Evolutionary conservation across 2,329 filamentous ascomycete genomes (phyloP), one percentile per base, ranked within the genome.

Genomic region (Fusarium sp.): DNA sequence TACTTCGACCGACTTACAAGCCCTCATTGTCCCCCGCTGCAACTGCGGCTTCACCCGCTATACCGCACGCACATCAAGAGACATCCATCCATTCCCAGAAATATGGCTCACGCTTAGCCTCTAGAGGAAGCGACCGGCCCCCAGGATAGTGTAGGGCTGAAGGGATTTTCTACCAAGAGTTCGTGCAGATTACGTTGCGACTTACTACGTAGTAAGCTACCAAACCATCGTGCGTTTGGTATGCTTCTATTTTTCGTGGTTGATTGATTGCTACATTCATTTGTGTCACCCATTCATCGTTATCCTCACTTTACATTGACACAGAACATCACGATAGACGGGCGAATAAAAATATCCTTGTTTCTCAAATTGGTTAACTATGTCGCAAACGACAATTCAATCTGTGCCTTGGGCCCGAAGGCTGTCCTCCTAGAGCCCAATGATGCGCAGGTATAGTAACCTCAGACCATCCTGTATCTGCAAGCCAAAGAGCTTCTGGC

Each of bases 71-170:
- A 49, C 68, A 70, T 68, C 65, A 46, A 65, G 42, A 67, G 41
- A 52, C 54, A 52, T 71, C 51, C 62, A 54, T 62, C 63, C 57
- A 36, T 51, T 50, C 49, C 66, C 58, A 59, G 62, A 52, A 67
- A 61, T 63, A 52, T 40, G 67, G 61, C 65, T 60, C 68, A 72
- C 71, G 71, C 71, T 73, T 73, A 68, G 45, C 71, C 71, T 73
- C 71, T 73, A 73, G 71, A 72, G 70, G 71, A 61, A 73, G 65
- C 46, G 58, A 72, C 54, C 53, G 38, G 51, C 59, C 59, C 58
- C 63, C 62, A 57, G 49, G 46, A 50, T 57, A 53, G 46, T 59
- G 55, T 73, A 72, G 68, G 70, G 70, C 70, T 73, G 70, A 72
- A 53, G 34, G 42, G n/a, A 42, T 57, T 55, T 46, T 41, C 34